Evolutionary conservation across 23 red algal genomes (phyloP), one percentile per base, ranked within the genome.

Genomic region (Porphyridium purpureum): DNA sequence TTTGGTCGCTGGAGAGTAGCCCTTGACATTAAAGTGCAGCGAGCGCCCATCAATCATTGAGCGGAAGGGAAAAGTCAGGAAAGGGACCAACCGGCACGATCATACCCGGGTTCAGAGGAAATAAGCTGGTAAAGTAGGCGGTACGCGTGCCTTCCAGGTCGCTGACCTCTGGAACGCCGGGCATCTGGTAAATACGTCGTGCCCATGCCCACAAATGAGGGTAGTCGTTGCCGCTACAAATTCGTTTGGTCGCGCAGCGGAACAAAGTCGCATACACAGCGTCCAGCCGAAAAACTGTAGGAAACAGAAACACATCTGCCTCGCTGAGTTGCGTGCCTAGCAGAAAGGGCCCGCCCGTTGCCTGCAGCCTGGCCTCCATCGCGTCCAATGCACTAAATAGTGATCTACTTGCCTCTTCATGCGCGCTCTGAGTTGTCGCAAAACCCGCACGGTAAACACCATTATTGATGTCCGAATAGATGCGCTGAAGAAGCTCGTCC

Each of bases 391-490:
- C 58, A 14, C 33, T 29, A 42, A 86, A 74, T 23, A 98, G 31
- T 35, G 40, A 21, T 14, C 11, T 5, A 5, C 64, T 33, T 14
- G 80, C 81, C 5, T 38, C 67, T 6, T 81, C 79, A 58, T 98
- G 86, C 7, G 74, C 81, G 9, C 6, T 2, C 53, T 98, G 90
- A 0, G 70, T 74, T 3, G 57, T 80, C 19, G 90, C 90, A 57
- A 98, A 98, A 22, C 90, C 90, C 22, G 61, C 69, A 31, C 70
- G 66, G 56, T 98, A 98, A 2, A 98, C 90, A 33, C 90, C 90
- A 32, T 98, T 70, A 57, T 98, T 98, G 19, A 98, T 30, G 19
- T 50, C 29, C 26, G 24, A 27, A 58, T 80, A 41, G 21, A 98
- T 47, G 1, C 2, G 27, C 2, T n/a, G 27, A 30, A 60, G 55